A percentile compares a stretch with the other conserved stretches of the same genome.
phyloP scores from a whole-genome alignment of 2,329 filamentous ascomycete genomes.

The Paraphoma chrysanthemicola region DNA sequence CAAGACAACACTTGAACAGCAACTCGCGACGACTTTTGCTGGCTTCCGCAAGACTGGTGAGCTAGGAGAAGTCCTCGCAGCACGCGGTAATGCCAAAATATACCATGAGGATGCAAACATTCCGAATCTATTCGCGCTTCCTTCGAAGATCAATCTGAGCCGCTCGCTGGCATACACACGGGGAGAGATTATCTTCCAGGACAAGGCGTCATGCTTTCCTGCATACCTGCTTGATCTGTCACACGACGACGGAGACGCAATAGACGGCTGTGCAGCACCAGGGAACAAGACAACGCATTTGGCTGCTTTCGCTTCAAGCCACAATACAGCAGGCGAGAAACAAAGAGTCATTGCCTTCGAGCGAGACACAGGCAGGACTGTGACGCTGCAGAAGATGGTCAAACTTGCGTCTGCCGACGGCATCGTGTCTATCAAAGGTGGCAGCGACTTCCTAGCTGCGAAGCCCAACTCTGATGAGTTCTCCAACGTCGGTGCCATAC shows the following conservation, averaged over 20 bases:
- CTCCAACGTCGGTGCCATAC: conserved; percentile 75
- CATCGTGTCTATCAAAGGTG: conserved; percentile 71
- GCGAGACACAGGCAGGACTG: conserved; percentile 73
- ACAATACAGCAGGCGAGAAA: conserved; percentile 33
- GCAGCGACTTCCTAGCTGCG: conserved; percentile 82
- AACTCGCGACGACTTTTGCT: conserved; percentile 77
- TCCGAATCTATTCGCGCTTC: conserved; percentile 81
- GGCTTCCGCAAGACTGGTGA: conserved; percentile 64
- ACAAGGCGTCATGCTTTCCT: conserved; percentile 97
- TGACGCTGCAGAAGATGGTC: conserved; percentile 86
- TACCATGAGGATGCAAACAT: conserved; percentile 81
- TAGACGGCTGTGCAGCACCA: conserved; percentile 94
- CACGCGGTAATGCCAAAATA: conserved; percentile 52
- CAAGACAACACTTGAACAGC: conserved; percentile 71
- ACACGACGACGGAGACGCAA: conserved; percentile 73
- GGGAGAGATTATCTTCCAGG: conserved; percentile 87
- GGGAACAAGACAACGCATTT: conserved; percentile 98
- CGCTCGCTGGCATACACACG: conserved; percentile 75
- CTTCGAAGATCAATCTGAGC: conserved; percentile 73
- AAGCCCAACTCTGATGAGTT: conserved; percentile 70
- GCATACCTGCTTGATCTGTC: conserved; percentile 81
- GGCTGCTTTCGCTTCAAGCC: conserved; percentile 71
- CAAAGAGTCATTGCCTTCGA: conserved; percentile 78
- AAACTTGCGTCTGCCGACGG: conserved; percentile 73
- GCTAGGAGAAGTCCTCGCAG: conserved; percentile 64